Conservation (phyloP, 805 yeast species). For the Metschnikowia arizonensis region DNA sequence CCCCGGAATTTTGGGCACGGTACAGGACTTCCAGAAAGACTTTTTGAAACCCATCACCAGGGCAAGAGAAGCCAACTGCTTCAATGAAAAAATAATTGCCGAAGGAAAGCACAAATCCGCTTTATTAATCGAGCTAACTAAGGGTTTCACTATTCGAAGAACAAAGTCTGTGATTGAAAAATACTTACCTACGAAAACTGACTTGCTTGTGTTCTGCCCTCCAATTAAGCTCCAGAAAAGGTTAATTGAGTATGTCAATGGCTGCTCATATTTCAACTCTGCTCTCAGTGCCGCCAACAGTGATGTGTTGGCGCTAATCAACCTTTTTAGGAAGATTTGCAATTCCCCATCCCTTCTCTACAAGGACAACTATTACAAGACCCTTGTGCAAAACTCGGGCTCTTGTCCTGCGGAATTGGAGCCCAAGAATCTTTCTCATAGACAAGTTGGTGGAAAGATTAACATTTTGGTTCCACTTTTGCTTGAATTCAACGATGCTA, state of each 20-base stretch:
- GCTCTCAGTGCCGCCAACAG: slow-evolving; percentile 30
- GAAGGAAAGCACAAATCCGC: slow-evolving; percentile 59
- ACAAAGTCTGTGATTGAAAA: slow-evolving; percentile 53
- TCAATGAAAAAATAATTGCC: slow-evolving; percentile 43
- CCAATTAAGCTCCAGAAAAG: slow-evolving; percentile 63
- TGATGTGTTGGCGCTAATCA: slow-evolving; percentile 61
- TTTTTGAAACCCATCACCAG: slow-evolving; percentile 67
- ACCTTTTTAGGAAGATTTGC: slow-evolving; percentile 73
- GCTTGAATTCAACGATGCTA: slow-evolving; percentile 37
- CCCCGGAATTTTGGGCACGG: slow-evolving; percentile 73
- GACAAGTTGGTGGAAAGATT: slow-evolving; percentile 53
- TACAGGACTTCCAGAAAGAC: slow-evolving; percentile 52
- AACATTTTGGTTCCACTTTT: slow-evolving; percentile 55
- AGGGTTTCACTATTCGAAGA: slow-evolving; percentile 67
- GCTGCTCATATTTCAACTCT: slow-evolving; percentile 31
- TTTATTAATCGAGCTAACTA: slow-evolving; percentile 62
- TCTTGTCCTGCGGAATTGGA: slow-evolving; percentile 7
- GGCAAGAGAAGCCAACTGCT: slow-evolving; percentile 62
- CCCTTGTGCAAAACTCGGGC: slow-evolving; percentile 5
- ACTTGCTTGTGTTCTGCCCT: slow-evolving; percentile 68
- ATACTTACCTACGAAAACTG: slow-evolving; percentile 71
- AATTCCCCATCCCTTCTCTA: slow-evolving; percentile 68
- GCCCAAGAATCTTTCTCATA: slow-evolving; percentile 18
- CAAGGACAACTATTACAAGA: slow-evolving; percentile 38
- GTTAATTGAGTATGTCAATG: slow-evolving; percentile 50